Conservation (phyloP, 129 eudicot species). For the Helianthus annuus region DNA sequence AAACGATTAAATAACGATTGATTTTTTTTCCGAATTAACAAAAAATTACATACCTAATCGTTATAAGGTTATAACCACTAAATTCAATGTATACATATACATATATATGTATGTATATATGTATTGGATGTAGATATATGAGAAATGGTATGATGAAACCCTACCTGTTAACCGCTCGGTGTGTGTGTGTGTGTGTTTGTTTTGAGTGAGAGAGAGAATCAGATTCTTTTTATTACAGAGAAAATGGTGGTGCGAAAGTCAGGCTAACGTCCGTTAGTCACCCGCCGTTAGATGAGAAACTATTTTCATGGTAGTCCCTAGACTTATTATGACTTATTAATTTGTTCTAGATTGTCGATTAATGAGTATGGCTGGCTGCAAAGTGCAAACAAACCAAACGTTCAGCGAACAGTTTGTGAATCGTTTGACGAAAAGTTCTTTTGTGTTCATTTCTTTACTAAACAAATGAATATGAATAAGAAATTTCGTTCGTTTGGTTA, state of each 20-base stretch:
- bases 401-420: no score
- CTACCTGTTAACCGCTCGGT: slow-evolving; percentile 40
- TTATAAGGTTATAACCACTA: slow-evolving; percentile 17
- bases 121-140: slow-evolving; percentile 6
- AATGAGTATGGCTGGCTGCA: no score
- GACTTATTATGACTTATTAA: neutral
- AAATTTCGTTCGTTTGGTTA: no score
- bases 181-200: slow-evolving; percentile 27
- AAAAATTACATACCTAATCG: slow-evolving; percentile 2
- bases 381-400: no score
- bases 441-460: no score
- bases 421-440: no score
- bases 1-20: slow-evolving; percentile 32
- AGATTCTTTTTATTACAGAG: slow-evolving; percentile 39
- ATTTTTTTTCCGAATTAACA: slow-evolving; percentile 2
- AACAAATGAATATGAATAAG: no score
- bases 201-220: slow-evolving; percentile 42
- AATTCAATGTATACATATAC: neutral
- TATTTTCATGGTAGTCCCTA: slow-evolving; percentile 8
- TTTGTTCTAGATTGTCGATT: no score
- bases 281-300: slow-evolving; percentile 17
- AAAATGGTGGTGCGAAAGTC: slow-evolving; percentile 37
- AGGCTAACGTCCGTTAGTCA: slow-evolving; percentile 30
- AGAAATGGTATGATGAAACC: slow-evolving; percentile 41
- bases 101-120: neutral